Conservation (phyloP, 164 flowering plant species). For the Nelumbo lutea region DNA sequence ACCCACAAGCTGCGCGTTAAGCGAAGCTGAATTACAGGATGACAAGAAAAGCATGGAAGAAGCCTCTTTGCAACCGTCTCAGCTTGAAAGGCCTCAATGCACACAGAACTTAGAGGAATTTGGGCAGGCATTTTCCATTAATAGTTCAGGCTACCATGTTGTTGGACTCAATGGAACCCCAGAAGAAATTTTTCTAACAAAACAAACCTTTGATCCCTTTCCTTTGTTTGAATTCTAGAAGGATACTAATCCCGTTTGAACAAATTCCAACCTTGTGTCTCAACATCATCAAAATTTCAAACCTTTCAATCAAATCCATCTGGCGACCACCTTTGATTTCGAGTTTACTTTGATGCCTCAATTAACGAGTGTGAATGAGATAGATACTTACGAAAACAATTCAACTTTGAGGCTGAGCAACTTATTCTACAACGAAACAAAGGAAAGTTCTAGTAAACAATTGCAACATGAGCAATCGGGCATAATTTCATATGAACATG, state of each 20-base stretch:
- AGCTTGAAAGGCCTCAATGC: slow-evolving; percentile 8
- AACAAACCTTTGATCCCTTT: slow-evolving; percentile 32
- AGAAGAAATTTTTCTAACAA: slow-evolving; percentile 17
- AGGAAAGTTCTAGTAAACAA: slow-evolving; percentile 41
- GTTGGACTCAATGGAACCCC: slow-evolving; percentile 13
- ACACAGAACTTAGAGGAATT: slow-evolving; percentile 2
- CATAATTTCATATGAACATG: slow-evolving; percentile 27
- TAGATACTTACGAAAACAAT: slow-evolving; percentile 37
- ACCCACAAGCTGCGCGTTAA: slow-evolving; percentile 59
- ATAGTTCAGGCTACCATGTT: slow-evolving; percentile 10
- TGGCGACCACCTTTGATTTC: slow-evolving; percentile 21
- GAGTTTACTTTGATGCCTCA: slow-evolving; percentile 41
- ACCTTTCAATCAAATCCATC: slow-evolving; percentile 20
- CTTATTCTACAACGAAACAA: slow-evolving; percentile 30
- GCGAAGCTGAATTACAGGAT: slow-evolving; percentile 21
- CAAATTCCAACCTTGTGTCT: slow-evolving; percentile 11
- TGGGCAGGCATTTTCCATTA: slow-evolving; percentile 25
- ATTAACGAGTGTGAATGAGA: slow-evolving; percentile 18
- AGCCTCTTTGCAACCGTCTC: slow-evolving; percentile 7
- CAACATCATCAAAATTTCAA: slow-evolving; percentile 18
- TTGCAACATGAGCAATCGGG: slow-evolving; percentile 32
- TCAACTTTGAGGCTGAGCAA: slow-evolving; percentile 29
- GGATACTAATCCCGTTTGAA: slow-evolving; percentile 13
- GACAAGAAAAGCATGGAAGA: slow-evolving; percentile 16
- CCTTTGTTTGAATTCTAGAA: slow-evolving; percentile 25